Evolutionary conservation across 2,329 filamentous ascomycete genomes (phyloP).

Genomic region (Hypomyces rosellus): DNA sequence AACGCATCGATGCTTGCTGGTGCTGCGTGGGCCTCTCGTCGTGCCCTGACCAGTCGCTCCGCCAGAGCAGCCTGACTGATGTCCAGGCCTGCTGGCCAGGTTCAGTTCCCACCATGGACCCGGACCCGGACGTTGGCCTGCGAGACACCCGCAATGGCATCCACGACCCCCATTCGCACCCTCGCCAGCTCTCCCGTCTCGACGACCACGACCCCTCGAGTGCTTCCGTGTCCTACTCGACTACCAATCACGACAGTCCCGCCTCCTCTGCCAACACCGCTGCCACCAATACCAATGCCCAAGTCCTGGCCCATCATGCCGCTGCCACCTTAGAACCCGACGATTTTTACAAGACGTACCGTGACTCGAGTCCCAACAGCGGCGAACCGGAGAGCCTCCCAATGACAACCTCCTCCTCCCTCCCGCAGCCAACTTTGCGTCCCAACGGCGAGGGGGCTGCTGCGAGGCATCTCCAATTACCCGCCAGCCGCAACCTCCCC

Average conservation of each 20-base stretch:
- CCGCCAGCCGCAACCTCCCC: slow-evolving; percentile 33
- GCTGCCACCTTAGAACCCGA: slow-evolving; percentile 43
- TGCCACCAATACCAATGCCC: slow-evolving; percentile 12
- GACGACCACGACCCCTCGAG: slow-evolving; percentile 17
- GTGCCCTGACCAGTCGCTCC: slow-evolving; percentile 34
- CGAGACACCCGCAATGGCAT: slow-evolving; percentile 19
- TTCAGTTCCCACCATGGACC: slow-evolving; percentile 18
- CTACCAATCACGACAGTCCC: slow-evolving; percentile 6
- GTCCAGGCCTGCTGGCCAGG: slow-evolving; percentile 39
- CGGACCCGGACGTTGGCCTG: slow-evolving; percentile 26
- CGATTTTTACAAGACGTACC: slow-evolving; percentile 50
- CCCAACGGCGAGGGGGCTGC: slow-evolving; percentile 46
- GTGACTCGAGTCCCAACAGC: slow-evolving; percentile 30
- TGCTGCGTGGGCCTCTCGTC: slow-evolving; percentile 37
- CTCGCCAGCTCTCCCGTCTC: slow-evolving; percentile 20
- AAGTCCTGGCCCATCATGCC: slow-evolving; percentile 26
- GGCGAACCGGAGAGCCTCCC: slow-evolving; percentile 28
- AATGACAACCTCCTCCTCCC: slow-evolving; percentile 33
- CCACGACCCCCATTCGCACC: slow-evolving; percentile 25
- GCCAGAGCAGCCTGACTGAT: slow-evolving; percentile 38
- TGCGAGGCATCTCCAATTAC: slow-evolving; percentile 39
- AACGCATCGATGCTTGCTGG: slow-evolving; percentile 41
- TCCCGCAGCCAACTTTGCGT: slow-evolving; percentile 38
- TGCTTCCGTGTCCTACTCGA: slow-evolving; percentile 7
- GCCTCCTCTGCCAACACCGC: neutral